Percentiles rank a stretch among this genome's conserved stretches.
These are phyloP conservation scores for Tuber aestivum DNA, from an alignment of 495 filamentous ascomycete species.

Conservation along the genomic window DNA sequence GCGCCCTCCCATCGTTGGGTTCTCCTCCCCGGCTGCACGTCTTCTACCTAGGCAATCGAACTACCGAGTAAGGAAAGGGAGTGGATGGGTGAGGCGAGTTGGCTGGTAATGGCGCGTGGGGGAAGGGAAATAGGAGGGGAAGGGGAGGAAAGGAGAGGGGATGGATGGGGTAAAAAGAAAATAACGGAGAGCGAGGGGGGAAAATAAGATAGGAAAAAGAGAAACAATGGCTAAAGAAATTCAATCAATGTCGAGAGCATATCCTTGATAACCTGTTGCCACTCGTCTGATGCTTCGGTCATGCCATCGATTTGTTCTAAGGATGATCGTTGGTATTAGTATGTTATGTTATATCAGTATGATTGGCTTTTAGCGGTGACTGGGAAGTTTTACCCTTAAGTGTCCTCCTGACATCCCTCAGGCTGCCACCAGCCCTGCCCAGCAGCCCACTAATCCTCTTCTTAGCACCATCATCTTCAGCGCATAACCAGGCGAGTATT, in stretches of 20 bases:
- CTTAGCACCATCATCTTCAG: constrained; percentile 78
- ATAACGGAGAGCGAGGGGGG: not conserved
- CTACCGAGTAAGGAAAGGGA: not conserved
- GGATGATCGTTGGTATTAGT: constrained; percentile 43
- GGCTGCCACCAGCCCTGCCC: constrained; percentile 59
- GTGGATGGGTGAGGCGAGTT: not conserved
- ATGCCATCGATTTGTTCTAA: constrained; percentile 56
- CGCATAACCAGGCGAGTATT: constrained; percentile 84
- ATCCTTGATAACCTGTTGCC: constrained; percentile 56
- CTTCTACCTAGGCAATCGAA: not conserved
- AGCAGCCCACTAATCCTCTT: constrained; percentile 59
- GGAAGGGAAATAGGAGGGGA: not conserved
- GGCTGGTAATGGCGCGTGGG: not conserved
- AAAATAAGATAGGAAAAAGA: not conserved
- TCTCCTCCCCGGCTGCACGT: not conserved
- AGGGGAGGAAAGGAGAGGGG: not conserved
- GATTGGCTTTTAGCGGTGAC: not conserved
- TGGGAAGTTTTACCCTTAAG: constrained; percentile 54
- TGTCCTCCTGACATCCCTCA: constrained; percentile 60
- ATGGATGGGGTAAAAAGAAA: not conserved
- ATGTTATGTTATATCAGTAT: constrained; percentile 18
- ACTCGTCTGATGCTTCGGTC: constrained; percentile 52
- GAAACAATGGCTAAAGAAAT: constrained; percentile 46
- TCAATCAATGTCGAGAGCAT: constrained; percentile 62
- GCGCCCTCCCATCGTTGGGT: not conserved